phyloP scores from a whole-genome alignment of 1,139 yeast genomes.

The Yamadazyma jaroonii region DNA sequence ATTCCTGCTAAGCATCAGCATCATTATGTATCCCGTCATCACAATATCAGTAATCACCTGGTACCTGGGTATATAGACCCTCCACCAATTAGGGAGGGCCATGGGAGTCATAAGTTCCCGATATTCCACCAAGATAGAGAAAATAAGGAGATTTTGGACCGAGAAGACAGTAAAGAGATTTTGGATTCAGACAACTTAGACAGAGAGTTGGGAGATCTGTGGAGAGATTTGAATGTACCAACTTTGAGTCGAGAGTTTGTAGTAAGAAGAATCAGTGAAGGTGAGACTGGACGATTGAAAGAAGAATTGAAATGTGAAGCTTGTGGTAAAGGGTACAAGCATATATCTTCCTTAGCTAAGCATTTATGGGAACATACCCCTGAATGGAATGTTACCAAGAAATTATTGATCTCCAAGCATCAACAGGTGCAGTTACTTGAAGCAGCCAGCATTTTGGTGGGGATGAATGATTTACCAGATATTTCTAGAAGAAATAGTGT shows the following conservation, averaged over 20 bases:
- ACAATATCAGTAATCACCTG: constrained; percentile 3
- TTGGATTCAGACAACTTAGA: too few relatives aligned
- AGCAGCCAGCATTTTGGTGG: constrained; percentile 83
- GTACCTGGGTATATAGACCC: constrained; percentile 1
- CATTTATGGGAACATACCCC: constrained; percentile 83
- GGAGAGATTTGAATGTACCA: too few relatives aligned
- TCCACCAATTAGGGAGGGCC: too few relatives aligned
- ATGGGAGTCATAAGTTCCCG: too few relatives aligned
- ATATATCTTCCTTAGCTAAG: constrained; percentile 75
- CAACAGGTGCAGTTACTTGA: constrained; percentile 87
- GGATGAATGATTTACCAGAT: constrained; percentile 57
- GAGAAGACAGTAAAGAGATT: constrained; percentile 8
- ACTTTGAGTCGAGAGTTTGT: constrained; percentile 70
- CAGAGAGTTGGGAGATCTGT: too few relatives aligned
- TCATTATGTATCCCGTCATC: constrained; percentile 8
- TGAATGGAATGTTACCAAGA: constrained; percentile 85
- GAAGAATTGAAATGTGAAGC: constrained; percentile 86
- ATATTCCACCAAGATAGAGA: too few relatives aligned
- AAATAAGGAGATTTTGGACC: too few relatives aligned
- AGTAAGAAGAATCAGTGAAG: constrained; percentile 79
- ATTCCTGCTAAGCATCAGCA: constrained; percentile 30
- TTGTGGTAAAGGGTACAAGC: constrained; percentile 88
- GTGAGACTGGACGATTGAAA: constrained; percentile 79
- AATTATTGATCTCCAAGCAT: constrained; percentile 78
- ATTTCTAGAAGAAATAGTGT: constrained; percentile 15